phyloP scores from a whole-genome alignment of 208 protist genomes.

The Porcisia deanei region DNA sequence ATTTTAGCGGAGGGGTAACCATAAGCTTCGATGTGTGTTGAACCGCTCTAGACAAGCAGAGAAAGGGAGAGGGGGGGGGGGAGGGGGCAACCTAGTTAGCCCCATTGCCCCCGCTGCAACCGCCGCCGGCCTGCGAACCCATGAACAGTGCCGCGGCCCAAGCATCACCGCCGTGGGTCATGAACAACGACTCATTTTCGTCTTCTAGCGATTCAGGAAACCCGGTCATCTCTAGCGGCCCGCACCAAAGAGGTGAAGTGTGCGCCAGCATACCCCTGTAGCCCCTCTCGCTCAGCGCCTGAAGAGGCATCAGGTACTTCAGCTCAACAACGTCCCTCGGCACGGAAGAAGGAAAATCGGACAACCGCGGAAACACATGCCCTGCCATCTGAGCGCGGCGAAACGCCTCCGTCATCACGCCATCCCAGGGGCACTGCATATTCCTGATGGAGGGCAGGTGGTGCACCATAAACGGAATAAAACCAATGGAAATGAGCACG shows the following conservation, averaged over 20 bases:
- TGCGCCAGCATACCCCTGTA: neutral
- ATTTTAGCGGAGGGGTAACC: neutral
- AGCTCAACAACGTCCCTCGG: constrained; percentile 34
- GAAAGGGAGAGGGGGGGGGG: neutral
- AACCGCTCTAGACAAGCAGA: neutral
- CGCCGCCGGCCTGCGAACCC: neutral
- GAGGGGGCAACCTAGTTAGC: neutral
- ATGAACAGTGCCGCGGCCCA: constrained; percentile 23
- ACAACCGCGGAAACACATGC: constrained; percentile 39
- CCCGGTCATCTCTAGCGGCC: constrained; percentile 19
- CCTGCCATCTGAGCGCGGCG: constrained; percentile 69
- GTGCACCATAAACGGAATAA: neutral
- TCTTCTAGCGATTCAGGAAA: constrained; percentile 1
- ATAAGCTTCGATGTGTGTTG: neutral
- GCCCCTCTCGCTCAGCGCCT: neutral
- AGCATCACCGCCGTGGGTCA: constrained; percentile 29
- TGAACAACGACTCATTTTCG: constrained; percentile 6
- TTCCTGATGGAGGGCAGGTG: neutral
- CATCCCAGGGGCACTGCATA: constrained; percentile 20
- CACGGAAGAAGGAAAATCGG: constrained; percentile 62
- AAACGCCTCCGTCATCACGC: constrained; percentile 52
- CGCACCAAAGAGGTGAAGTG: neutral
- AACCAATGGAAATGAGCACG: neutral
- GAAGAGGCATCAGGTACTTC: constrained; percentile 54
- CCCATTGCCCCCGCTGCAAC: neutral